Percentiles rank a stretch among this genome's conserved stretches.
Conservation (phyloP, 768 basidiomycete genomes). For the Asterophora lycoperdoides region DNA sequence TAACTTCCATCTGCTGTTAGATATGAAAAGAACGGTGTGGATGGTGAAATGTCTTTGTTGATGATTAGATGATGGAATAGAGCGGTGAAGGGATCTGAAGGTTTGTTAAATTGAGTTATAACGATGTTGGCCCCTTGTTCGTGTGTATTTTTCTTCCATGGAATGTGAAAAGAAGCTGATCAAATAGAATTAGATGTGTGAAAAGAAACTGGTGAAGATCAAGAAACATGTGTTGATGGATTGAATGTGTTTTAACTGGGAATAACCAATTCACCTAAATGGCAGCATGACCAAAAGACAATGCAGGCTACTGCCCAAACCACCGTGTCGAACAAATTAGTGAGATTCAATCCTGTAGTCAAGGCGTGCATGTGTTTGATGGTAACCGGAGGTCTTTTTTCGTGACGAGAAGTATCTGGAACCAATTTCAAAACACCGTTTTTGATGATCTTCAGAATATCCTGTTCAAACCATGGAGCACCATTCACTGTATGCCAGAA, state of each 20-base stretch:
- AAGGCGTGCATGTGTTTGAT: conserved; percentile 25
- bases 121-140: neutral
- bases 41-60: conserved; percentile 11
- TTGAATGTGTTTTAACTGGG: neutral
- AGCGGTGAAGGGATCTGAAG: conserved; percentile 13
- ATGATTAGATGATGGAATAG: conserved; percentile 17
- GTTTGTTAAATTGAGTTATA: neutral
- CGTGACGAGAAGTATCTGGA: neutral
- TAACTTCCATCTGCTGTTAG: conserved; percentile 1
- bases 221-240: neutral
- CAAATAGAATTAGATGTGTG: neutral
- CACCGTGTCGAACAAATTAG: conserved; percentile 3
- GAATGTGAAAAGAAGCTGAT: conserved; percentile 4
- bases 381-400: conserved; percentile 25
- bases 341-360: conserved; percentile 6
- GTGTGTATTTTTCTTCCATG: neutral
- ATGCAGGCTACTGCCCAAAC: conserved; percentile 5
- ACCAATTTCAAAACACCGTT: conserved; percentile 11
- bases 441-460: conserved; percentile 12
- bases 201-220: neutral
- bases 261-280: conserved; percentile 2
- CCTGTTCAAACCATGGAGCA: conserved; percentile 26
- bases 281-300: conserved; percentile 4
- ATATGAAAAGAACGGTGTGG: conserved; percentile 15
- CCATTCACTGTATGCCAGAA: conserved; percentile 21